Evolutionary conservation across 2,329 filamentous ascomycete genomes (phyloP).

Genomic region (Aspergillus candidus): DNA sequence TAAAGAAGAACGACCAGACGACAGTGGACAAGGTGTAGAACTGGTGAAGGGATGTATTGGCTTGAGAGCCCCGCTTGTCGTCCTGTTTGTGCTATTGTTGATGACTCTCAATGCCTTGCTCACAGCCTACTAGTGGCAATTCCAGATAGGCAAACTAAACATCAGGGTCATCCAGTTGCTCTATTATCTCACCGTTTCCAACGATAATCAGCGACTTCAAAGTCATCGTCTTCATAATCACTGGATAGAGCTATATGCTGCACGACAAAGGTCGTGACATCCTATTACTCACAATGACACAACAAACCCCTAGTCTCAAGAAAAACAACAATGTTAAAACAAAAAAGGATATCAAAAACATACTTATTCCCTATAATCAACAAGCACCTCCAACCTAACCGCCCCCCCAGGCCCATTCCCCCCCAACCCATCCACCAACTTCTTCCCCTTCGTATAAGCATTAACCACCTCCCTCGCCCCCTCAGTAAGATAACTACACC

Average conservation of each 20-base stretch:
- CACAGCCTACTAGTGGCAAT: no score
- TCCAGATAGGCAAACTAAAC: no score
- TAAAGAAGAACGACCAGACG: conserved; percentile 3
- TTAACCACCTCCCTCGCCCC: conserved; percentile 18
- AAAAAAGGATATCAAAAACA: neutral
- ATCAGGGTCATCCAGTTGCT: no score
- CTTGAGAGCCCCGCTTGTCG: neutral
- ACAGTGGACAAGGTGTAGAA: neutral
- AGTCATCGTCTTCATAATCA: no score
- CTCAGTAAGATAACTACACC: conserved; percentile 28
- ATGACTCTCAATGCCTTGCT: neutral
- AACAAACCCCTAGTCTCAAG: no score
- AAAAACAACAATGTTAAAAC: no score
- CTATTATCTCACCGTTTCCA: no score
- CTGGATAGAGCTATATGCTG: no score
- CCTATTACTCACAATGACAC: no score
- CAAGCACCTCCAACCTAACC: conserved; percentile 21
- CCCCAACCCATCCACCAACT: conserved; percentile 30
- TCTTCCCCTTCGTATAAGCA: conserved; percentile 23
- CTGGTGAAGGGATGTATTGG: no score
- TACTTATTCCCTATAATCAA: conserved; percentile 22
- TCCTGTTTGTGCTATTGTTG: neutral
- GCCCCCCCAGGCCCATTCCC: conserved; percentile 26
- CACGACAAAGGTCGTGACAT: no score
- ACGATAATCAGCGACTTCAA: no score